These are phyloP conservation scores for Salvia rosmarinus DNA, from an alignment of 257 asterid genomes.

Conservation along the genomic window DNA sequence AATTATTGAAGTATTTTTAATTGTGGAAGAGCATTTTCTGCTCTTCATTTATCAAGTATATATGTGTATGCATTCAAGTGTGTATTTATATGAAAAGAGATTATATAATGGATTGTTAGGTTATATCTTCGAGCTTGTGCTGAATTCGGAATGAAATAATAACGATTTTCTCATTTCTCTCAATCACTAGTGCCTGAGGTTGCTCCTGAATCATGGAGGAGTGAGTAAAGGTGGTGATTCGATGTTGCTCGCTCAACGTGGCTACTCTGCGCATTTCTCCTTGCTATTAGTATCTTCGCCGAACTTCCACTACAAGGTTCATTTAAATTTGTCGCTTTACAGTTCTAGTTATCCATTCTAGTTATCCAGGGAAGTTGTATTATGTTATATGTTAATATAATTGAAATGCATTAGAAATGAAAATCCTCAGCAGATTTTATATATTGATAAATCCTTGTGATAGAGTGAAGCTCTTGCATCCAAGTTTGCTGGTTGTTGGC, in stretches of 20 bases:
- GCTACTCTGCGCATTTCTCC: constrained; percentile 26
- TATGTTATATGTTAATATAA: neutral
- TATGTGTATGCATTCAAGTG: no score
- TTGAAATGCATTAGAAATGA: constrained; percentile 14
- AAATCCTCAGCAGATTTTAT: neutral
- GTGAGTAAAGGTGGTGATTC: constrained; percentile 6
- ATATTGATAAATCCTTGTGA: constrained; percentile 21
- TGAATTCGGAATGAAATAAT: neutral
- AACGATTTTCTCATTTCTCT: neutral
- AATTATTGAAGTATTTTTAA: no score
- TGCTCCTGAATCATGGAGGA: neutral
- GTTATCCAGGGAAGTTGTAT: neutral
- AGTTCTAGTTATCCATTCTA: no score
- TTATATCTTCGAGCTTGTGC: no score
- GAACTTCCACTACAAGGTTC: constrained; percentile 36
- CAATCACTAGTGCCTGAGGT: neutral
- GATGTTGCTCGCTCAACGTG: constrained; percentile 29
- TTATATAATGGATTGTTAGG: no score
- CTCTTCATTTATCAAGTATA: no score
- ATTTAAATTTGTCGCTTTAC: neutral
- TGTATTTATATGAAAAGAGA: no score
- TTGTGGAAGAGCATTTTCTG: no score
- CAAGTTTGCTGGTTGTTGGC: no score
- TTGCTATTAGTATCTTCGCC: constrained; percentile 14
- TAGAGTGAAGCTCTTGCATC: no score